Percentiles rank a stretch among this genome's conserved stretches.
These are phyloP conservation scores for Singerocomus rubriflavus DNA, from an alignment of 1,284 basidiomycete species.

Conservation along the genomic window DNA sequence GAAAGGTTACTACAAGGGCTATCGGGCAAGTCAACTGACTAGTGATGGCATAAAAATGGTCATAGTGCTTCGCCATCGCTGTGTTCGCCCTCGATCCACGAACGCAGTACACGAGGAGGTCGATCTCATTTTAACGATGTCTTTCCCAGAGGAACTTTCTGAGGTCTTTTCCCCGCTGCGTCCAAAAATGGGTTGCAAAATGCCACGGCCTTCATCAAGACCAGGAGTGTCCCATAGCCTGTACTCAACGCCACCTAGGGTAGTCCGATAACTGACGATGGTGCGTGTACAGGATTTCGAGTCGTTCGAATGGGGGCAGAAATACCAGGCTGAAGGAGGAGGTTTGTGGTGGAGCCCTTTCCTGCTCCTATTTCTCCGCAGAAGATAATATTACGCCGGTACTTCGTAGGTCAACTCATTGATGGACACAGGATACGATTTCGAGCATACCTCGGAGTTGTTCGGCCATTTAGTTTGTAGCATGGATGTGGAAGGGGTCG, in stretches of 20 bases:
- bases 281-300: slow-evolving; percentile 23
- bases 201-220: slow-evolving; percentile 14
- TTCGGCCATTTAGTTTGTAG: too few species aligned
- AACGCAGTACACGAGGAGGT: slow-evolving; percentile 31
- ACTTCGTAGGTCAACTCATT: slow-evolving; percentile 1
- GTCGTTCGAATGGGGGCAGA: slow-evolving; percentile 20
- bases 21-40: slow-evolving; percentile 26
- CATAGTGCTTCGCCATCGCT: slow-evolving; percentile 21
- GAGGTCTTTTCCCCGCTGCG: slow-evolving; percentile 14
- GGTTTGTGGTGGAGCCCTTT: slow-evolving; percentile 33
- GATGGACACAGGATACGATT: background rate
- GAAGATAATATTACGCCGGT: slow-evolving; percentile 22
- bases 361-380: slow-evolving; percentile 29
- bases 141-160: slow-evolving; percentile 26
- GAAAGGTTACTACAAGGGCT: slow-evolving; percentile 23
- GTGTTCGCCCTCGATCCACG: slow-evolving; percentile 21
- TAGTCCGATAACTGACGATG: slow-evolving; percentile 12
- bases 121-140: slow-evolving; percentile 16
- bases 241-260: slow-evolving; percentile 10
- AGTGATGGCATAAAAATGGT: slow-evolving; percentile 22
- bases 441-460: slow-evolving; percentile 16
- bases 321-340: slow-evolving; percentile 15
- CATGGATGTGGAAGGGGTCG: too few species aligned
- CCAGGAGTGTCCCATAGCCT: slow-evolving; percentile 32
- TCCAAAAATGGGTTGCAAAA: slow-evolving; percentile 12